Conservation (phyloP, 768 basidiomycete species). For the Cystobasidium onofrii region DNA sequence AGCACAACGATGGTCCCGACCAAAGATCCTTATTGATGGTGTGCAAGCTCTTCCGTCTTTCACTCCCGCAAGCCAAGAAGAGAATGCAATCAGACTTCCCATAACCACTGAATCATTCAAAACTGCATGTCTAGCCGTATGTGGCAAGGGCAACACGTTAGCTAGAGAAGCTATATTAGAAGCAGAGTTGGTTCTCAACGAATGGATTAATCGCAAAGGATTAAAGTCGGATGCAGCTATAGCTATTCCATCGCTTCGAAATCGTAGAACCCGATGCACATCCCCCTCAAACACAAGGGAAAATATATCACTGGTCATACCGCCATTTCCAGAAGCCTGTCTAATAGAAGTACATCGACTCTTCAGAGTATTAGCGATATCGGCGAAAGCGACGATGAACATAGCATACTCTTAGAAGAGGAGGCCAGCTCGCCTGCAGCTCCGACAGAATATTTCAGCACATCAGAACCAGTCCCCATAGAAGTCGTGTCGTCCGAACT, state of each 20-base stretch:
- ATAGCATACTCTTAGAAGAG: neutral
- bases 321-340: neutral
- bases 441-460: neutral
- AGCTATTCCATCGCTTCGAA: neutral
- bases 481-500: neutral
- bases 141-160: neutral
- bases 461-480: neutral
- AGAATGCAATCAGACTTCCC: neutral
- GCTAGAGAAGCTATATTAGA: slow-evolving; percentile 6
- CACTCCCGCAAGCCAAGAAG: neutral
- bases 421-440: neutral
- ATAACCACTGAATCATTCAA: neutral
- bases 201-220: neutral
- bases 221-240: neutral
- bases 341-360: neutral
- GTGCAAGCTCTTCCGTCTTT: neutral
- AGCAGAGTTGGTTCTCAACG: neutral
- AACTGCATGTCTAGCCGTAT: neutral
- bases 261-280: too few species aligned
- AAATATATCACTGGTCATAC: neutral
- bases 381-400: neutral
- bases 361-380: neutral
- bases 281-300: neutral
- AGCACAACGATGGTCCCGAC: neutral
- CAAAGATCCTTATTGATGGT: neutral